Evolutionary conservation across 1,284 basidiomycete species (phyloP).

Genomic region (Xerocomus nothofagi): DNA sequence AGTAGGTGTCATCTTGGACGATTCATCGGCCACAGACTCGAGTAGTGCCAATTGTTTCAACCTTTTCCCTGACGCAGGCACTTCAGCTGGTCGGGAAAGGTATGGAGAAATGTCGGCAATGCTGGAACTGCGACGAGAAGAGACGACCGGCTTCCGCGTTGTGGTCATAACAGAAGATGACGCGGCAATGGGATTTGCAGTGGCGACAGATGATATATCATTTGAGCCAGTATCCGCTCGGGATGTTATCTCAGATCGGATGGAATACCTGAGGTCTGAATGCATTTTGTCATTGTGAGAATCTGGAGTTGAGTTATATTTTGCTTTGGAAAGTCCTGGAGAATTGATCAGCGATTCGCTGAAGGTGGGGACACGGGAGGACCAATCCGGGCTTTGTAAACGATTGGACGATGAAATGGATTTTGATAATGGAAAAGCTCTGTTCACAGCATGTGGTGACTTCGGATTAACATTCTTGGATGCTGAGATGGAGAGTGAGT

Average conservation of each 20-base stretch:
- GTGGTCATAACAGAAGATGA: constrained; percentile 13
- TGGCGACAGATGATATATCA: constrained; percentile 11
- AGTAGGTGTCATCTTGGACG: constrained; percentile 57
- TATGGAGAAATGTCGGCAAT: constrained; percentile 67
- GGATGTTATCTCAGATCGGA: constrained; percentile 28
- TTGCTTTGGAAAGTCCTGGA: constrained; percentile 4
- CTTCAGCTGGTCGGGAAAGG: constrained; percentile 48
- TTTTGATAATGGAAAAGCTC: constrained; percentile 10
- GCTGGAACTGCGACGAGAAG: constrained; percentile 40
- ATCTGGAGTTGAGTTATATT: constrained; percentile 3
- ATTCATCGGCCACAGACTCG: constrained; percentile 73
- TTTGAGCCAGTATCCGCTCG: constrained; percentile 5
- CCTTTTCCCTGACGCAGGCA: constrained; percentile 57
- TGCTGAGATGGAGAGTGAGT: constrained; percentile 61
- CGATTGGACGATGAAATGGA: constrained; percentile 13
- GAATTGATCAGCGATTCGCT: constrained; percentile 10
- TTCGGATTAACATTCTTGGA: constrained; percentile 31
- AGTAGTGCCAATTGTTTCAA: constrained; percentile 71
- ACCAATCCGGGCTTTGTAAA: constrained; percentile 33
- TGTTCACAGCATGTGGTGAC: constrained; percentile 1
- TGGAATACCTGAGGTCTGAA: constrained; percentile 8
- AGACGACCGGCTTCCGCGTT: constrained; percentile 23
- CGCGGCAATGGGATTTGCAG: constrained; percentile 4
- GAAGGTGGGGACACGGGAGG: constrained; percentile 33
- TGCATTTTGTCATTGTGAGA: constrained; percentile 17